phyloP scores from a whole-genome alignment of 495 filamentous ascomycete genomes.

The Neurospora cerealis region DNA sequence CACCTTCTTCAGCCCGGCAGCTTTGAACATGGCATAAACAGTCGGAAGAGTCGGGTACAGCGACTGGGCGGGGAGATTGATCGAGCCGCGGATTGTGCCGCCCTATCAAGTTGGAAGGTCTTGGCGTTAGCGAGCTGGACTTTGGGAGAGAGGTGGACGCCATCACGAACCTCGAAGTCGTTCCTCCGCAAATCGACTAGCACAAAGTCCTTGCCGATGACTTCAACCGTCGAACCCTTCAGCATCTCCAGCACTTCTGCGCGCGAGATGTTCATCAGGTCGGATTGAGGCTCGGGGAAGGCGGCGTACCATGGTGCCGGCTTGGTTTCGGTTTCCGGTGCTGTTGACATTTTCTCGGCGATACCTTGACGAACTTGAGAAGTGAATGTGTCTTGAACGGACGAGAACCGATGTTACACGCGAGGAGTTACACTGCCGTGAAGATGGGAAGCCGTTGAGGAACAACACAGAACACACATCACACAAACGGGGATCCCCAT shows the following conservation, averaged over 20 bases:
- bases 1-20: slow-evolving; percentile 38
- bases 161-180: slow-evolving; percentile 47
- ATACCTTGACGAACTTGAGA: neutral
- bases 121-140: neutral
- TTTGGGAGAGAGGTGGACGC: neutral
- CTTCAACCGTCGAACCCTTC: neutral
- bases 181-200: slow-evolving; percentile 53
- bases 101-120: slow-evolving; percentile 33
- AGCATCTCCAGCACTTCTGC: slow-evolving; percentile 20
- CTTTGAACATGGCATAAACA: slow-evolving; percentile 44
- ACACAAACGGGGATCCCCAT: neutral
- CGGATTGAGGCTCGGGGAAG: slow-evolving; percentile 14
- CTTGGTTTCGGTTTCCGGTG: neutral
- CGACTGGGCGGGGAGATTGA: slow-evolving; percentile 65
- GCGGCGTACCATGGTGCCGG: slow-evolving; percentile 18
- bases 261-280: slow-evolving; percentile 15
- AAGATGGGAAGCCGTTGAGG: neutral
- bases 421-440: neutral
- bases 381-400: neutral
- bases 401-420: neutral
- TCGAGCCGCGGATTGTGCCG: slow-evolving; percentile 54
- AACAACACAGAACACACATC: neutral
- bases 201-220: slow-evolving; percentile 40
- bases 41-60: slow-evolving; percentile 48
- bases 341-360: neutral